Percentiles rank a stretch among this genome's conserved stretches.
Evolutionary conservation across 257 asterid genomes (phyloP).

Genomic region (Lycium barbarum): DNA sequence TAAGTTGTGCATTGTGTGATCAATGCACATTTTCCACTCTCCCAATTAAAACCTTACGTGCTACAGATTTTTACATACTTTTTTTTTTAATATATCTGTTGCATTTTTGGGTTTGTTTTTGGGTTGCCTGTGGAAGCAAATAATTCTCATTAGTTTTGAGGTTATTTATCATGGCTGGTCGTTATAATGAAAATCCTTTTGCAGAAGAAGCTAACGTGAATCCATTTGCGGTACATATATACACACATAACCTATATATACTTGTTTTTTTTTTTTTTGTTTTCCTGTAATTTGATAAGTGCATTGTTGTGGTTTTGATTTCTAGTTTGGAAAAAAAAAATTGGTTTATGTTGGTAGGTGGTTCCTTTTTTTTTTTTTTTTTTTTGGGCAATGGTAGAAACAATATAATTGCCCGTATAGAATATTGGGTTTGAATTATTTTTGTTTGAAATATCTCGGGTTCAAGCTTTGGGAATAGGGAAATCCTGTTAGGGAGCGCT

Average conservation of each 20-base stretch:
- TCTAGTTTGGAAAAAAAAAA: background rate
- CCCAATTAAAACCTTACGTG: constrained; percentile 22
- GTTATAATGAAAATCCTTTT: constrained; percentile 75
- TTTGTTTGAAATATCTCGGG: background rate
- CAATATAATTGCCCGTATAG: background rate
- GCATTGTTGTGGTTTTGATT: constrained; percentile 1
- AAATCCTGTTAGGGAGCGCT: no score
- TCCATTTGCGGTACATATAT: constrained; percentile 71
- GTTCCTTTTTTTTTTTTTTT: background rate
- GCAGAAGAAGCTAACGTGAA: constrained; percentile 76
- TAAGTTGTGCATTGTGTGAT: constrained; percentile 24
- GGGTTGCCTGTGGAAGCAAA: background rate
- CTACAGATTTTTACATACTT: constrained; percentile 15
- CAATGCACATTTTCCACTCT: constrained; percentile 27
- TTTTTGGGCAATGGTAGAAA: background rate
- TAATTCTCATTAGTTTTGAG: background rate
- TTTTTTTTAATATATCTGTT: constrained; percentile 19
- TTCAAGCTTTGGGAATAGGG: background rate
- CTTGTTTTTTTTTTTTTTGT: background rate
- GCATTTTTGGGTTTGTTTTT: constrained; percentile 20
- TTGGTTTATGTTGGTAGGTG: background rate
- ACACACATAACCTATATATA: no score
- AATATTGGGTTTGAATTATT: background rate
- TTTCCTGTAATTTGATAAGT: background rate
- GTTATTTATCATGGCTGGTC: constrained; percentile 61